These are phyloP conservation scores for Nakazawaea wyomingensis DNA, from an alignment of 805 yeast genomes.

Conservation along the genomic window DNA sequence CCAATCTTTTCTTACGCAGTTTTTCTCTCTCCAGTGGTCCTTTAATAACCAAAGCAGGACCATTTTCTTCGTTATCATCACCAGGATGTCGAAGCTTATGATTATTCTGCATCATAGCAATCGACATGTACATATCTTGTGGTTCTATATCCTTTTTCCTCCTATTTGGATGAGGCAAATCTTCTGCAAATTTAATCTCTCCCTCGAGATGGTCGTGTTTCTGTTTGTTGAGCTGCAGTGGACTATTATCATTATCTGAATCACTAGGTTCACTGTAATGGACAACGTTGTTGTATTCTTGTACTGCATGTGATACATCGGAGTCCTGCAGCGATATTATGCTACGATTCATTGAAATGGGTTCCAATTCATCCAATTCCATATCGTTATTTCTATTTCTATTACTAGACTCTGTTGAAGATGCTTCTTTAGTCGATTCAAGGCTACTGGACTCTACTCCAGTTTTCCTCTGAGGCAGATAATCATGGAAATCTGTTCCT, in stretches of 20 bases:
- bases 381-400: background rate
- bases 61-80: slow-evolving; percentile 48
- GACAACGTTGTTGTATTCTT: slow-evolving; percentile 16
- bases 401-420: background rate
- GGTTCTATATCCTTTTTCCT: slow-evolving; percentile 57
- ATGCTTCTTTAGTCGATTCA: slow-evolving; percentile 1
- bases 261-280: slow-evolving; percentile 43
- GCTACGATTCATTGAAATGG: background rate
- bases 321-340: slow-evolving; percentile 2
- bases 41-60: slow-evolving; percentile 71
- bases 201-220: slow-evolving; percentile 3
- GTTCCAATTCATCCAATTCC: background rate
- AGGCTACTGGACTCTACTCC: background rate
- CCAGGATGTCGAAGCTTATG: slow-evolving; percentile 29
- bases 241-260: slow-evolving; percentile 20
- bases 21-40: slow-evolving; percentile 72
- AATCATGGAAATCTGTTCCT: background rate
- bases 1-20: slow-evolving; percentile 17
- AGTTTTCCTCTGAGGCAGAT: background rate
- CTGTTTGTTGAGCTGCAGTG: no score
- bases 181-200: slow-evolving; percentile 52
- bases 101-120: slow-evolving; percentile 67
- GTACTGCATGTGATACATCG: slow-evolving; percentile 7
- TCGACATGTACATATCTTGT: slow-evolving; percentile 77
- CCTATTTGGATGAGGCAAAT: slow-evolving; percentile 50